phyloP scores from a whole-genome alignment of 2,329 filamentous ascomycete genomes.

The Sporothrix sp. region DNA sequence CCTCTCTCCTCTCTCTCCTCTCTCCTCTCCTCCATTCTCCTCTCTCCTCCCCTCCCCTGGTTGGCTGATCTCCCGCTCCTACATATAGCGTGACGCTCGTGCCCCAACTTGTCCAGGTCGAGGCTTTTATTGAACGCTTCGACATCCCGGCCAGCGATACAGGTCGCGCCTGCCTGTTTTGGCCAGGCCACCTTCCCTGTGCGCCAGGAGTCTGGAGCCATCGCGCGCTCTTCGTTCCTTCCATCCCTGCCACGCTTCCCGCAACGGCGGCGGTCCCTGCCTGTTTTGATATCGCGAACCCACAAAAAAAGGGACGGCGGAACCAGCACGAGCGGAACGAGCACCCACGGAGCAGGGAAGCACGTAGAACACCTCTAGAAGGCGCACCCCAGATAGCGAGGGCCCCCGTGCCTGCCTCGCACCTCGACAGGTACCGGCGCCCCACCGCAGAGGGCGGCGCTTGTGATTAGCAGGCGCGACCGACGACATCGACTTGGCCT shows the following conservation, averaged over 20 bases:
- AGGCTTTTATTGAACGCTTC: too few relatives aligned
- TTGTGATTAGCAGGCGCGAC: constrained; percentile 3
- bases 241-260: too few relatives aligned
- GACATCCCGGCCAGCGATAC: too few relatives aligned
- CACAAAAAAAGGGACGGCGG: too few relatives aligned
- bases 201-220: too few relatives aligned
- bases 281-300: too few relatives aligned
- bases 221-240: too few relatives aligned
- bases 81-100: too few relatives aligned
- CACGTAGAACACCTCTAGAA: constrained; percentile 4
- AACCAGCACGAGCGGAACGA: too few relatives aligned
- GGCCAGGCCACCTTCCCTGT: constrained; percentile 4
- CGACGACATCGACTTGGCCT: not conserved
- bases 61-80: constrained; percentile 12
- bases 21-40: not conserved
- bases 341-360: too few relatives aligned
- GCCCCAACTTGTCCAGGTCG: too few relatives aligned
- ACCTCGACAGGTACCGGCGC: not conserved
- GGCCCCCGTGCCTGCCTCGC: not conserved
- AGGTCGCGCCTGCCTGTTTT: constrained; percentile 11
- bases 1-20: not conserved
- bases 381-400: not conserved
- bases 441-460: constrained; percentile 1
- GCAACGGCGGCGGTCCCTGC: too few relatives aligned
- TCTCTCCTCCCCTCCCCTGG: not conserved